Percentiles rank a stretch among this genome's conserved stretches.
Evolutionary conservation across 2,329 filamentous ascomycete genomes (phyloP).

Genomic region (Talaromyces funiculosus): DNA sequence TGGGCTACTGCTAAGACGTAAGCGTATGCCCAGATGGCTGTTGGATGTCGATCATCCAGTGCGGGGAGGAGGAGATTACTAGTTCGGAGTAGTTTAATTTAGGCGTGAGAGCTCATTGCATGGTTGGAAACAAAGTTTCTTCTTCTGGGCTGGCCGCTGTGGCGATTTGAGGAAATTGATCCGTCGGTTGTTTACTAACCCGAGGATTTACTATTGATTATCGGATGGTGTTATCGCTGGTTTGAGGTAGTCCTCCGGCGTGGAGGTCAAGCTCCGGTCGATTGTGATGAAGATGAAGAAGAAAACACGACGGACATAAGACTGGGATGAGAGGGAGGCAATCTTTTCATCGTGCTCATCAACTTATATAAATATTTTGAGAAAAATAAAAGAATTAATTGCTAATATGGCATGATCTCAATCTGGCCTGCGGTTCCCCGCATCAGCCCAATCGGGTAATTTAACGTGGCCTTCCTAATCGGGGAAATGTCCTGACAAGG

Average conservation of each 20-base stretch:
- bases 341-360: background rate
- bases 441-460: slow-evolving; percentile 4
- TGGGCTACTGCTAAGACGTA: no score
- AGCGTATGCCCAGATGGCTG: background rate
- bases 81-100: background rate
- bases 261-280: background rate
- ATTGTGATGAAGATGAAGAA: background rate
- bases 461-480: slow-evolving; percentile 6
- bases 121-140: background rate
- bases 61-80: background rate
- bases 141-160: background rate
- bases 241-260: background rate
- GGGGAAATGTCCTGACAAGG: background rate
- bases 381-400: background rate
- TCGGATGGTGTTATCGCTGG: background rate
- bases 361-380: background rate
- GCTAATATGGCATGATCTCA: background rate
- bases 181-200: background rate
- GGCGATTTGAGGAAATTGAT: background rate
- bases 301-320: no score
- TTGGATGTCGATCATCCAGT: slow-evolving; percentile 2
- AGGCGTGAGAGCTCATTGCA: background rate
- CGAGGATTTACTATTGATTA: background rate
- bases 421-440: background rate
- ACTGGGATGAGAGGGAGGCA: no score